Percentiles rank a stretch among this genome's conserved stretches.
Conservation (phyloP, 2,329 filamentous ascomycete species). For the Penicillium sp. region DNA sequence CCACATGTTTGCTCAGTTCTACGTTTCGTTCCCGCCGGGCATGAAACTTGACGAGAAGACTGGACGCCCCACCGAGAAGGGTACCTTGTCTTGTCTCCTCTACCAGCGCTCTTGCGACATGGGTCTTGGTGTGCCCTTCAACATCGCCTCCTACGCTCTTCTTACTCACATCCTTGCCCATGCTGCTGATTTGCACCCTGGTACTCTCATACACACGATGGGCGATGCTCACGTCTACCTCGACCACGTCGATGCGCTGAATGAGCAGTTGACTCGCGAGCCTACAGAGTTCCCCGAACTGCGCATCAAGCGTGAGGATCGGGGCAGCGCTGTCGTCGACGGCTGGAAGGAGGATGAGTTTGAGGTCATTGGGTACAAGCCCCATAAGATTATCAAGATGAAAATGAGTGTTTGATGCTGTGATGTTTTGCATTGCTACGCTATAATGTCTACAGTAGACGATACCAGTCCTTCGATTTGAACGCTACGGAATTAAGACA, state of each 20-base stretch:
- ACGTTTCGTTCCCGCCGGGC: constrained; percentile 68
- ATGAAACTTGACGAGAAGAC: constrained; percentile 28
- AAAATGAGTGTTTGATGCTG: constrained; percentile 83
- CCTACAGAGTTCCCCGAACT: constrained; percentile 78
- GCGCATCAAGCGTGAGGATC: constrained; percentile 65
- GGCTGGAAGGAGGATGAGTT: constrained; percentile 90
- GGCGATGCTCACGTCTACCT: constrained; percentile 96
- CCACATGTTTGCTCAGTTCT: constrained; percentile 98
- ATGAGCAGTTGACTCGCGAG: constrained; percentile 74
- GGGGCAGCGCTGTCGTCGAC: constrained; percentile 83
- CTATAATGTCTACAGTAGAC: constrained; percentile 16
- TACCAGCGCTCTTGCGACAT: constrained; percentile 97
- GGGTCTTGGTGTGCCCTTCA: constrained; percentile 96
- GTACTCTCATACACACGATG: constrained; percentile 91
- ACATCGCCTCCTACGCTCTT: constrained; percentile 91
- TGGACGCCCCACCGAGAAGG: constrained; percentile 49
- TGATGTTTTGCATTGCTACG: background rate
- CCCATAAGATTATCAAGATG: constrained; percentile 91
- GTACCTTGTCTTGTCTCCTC: constrained; percentile 78
- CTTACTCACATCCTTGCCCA: constrained; percentile 94
- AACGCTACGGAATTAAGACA: constrained; percentile 1
- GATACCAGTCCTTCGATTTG: constrained; percentile 20
- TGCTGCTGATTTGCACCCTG: constrained; percentile 78
- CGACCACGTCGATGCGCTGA: constrained; percentile 86
- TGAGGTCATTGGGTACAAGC: constrained; percentile 80